phyloP scores from a whole-genome alignment of 768 basidiomycete species.

The Boletus rubescentipes region DNA sequence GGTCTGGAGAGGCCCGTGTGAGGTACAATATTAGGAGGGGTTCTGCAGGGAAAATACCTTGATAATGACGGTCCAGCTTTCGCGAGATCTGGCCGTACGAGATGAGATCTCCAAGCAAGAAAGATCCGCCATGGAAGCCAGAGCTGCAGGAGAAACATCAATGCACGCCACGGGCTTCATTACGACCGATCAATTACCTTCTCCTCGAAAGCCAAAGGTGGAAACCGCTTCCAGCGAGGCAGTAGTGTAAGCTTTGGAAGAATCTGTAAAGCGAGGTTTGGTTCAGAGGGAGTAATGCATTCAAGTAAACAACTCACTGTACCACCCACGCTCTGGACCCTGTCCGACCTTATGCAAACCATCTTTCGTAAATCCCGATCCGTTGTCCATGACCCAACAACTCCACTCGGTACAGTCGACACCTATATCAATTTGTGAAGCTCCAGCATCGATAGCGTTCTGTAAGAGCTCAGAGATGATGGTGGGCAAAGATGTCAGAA shows the following conservation, averaged over 20 bases:
- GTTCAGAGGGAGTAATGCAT: background rate
- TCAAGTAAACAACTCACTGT: conserved; percentile 52
- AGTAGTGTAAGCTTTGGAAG: conserved; percentile 66
- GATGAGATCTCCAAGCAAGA: conserved; percentile 82
- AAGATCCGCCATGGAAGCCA: conserved; percentile 81
- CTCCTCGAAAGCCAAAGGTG: conserved; percentile 91
- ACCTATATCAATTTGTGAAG: conserved; percentile 66
- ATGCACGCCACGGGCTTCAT: conserved; percentile 2
- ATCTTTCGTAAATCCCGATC: conserved; percentile 66
- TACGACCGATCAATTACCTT: conserved; percentile 55
- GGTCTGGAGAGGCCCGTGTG: conserved; percentile 42
- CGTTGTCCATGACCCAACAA: conserved; percentile 86
- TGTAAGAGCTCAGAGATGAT: conserved; percentile 85
- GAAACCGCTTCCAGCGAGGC: conserved; percentile 49
- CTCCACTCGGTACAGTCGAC: conserved; percentile 77
- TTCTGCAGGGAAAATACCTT: conserved; percentile 49
- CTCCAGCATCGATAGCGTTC: conserved; percentile 84
- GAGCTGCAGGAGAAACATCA: conserved; percentile 46
- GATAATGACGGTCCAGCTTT: conserved; percentile 74
- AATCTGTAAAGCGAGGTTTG: conserved; percentile 42
- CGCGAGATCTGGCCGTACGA: conserved; percentile 57
- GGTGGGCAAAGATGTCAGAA: conserved; percentile 79
- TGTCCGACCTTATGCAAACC: conserved; percentile 55
- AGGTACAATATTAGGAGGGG: background rate
- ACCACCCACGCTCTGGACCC: conserved; percentile 55